Evolutionary conservation across 2,329 filamentous ascomycete species (phyloP).

Genomic region (Knoxdaviesia capensis): DNA sequence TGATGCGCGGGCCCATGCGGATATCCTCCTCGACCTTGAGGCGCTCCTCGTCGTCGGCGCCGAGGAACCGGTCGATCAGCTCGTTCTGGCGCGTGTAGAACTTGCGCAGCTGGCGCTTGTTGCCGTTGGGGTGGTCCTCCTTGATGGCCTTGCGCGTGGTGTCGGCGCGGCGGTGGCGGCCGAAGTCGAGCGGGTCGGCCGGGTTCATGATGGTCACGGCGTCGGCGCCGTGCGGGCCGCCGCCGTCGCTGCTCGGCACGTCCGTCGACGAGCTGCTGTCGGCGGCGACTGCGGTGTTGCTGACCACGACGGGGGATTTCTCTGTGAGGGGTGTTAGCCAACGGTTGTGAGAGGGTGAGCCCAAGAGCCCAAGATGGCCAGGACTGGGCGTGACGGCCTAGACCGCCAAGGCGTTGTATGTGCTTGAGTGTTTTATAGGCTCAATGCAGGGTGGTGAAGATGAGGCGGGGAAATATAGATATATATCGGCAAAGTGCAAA

Average conservation of each 20-base stretch:
- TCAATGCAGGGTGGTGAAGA: too few relatives aligned
- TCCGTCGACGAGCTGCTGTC: not conserved
- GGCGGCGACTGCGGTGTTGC: not conserved
- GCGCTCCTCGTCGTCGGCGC: constrained; percentile 33
- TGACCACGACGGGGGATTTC: too few relatives aligned
- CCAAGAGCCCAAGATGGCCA: too few relatives aligned
- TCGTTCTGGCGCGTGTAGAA: constrained; percentile 27
- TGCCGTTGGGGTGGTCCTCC: constrained; percentile 21
- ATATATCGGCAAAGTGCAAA: too few relatives aligned
- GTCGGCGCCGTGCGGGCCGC: not conserved
- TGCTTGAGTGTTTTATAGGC: too few relatives aligned
- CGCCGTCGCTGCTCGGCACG: not conserved
- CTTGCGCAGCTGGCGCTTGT: constrained; percentile 21
- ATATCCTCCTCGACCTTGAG: constrained; percentile 26
- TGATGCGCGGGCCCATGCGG: constrained; percentile 28
- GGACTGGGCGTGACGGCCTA: too few relatives aligned
- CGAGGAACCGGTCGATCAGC: constrained; percentile 30
- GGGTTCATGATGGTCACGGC: constrained; percentile 1
- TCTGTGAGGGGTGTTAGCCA: too few relatives aligned
- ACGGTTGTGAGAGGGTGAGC: too few relatives aligned
- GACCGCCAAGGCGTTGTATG: too few relatives aligned
- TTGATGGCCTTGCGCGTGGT: constrained; percentile 3
- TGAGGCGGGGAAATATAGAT: too few relatives aligned
- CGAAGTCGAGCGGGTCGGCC: constrained; percentile 18
- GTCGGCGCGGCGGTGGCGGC: constrained; percentile 16